Base-by-base conservation (phyloP, 495 filamentous ascomycete species). In the Penicillium robsamsonii region DNA sequence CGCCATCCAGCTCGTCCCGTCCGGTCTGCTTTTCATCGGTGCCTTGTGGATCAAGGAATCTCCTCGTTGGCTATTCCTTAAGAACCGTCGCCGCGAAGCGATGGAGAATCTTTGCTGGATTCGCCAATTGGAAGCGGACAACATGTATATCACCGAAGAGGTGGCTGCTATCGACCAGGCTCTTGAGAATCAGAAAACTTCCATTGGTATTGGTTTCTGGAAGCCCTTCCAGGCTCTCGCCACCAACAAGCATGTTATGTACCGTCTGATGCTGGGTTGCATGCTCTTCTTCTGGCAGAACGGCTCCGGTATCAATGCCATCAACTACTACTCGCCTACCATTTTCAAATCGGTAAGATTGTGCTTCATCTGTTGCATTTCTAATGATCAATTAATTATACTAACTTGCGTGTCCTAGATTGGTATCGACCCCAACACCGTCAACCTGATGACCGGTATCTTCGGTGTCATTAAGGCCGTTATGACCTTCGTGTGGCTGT, bases 241-340 rank as follows among this genome's bases (percentile, higher is more conserved):
- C 42, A 56, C 70, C 9, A 68, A 58, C 43, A 64, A 62, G 20
- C 76, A 74, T 58, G 72, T 86, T 13, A 73, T 77, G 59, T 89
- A 79, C 75, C 81, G 85, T 29, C 81, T 88, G 66, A 82, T 87
- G 73, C 73, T 88, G 30, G 84, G 86, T 33, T 80, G 80, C 61
- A 79, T 82, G 72, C 81, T 87, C 29, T 87, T 88, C 76, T 70
- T 87, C 47, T 86, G 79, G 75, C 85, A 88, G 63, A 88, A 88
- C 51, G 75, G 80, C 4, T 80, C 76, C 4, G 84, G 86, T 17
- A 88, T 87, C 70, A 87, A 87, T 49, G 82, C 83, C 24, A 84
- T 87, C 67, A 87, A 87, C 74, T 86, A 85, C 69, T 87, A 85
- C 70, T 75, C 69, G 5, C 82, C 82, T 9, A 82, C 79, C 0